Percentiles rank a stretch among this genome's conserved stretches.
Conservation (phyloP, 805 yeast genomes). For the Metschnikowia continentalis region DNA sequence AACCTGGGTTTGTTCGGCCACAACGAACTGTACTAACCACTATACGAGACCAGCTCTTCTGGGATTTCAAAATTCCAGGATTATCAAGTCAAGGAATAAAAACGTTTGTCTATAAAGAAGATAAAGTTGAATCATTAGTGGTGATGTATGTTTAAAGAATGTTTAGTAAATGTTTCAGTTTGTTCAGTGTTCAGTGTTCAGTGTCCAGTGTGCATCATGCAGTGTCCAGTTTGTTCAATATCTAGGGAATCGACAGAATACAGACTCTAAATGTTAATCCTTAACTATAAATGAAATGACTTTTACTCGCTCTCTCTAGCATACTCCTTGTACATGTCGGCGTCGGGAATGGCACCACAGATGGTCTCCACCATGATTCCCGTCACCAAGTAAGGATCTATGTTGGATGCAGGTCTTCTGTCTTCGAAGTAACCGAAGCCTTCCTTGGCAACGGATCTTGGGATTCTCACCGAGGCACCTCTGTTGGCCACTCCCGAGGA, state of each 20-base stretch:
- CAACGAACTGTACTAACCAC: conserved; percentile 49
- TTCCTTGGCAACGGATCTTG: conserved; percentile 97
- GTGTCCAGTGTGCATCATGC: too few relatives aligned
- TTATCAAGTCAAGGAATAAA: too few relatives aligned
- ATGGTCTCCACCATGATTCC: conserved; percentile 98
- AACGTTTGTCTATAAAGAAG: too few relatives aligned
- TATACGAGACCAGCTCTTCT: conserved; percentile 42
- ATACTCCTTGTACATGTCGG: conserved; percentile 88
- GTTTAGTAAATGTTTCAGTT: too few relatives aligned
- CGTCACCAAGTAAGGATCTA: conserved; percentile 97
- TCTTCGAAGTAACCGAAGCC: conserved; percentile 99
- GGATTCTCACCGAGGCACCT: conserved; percentile 98
- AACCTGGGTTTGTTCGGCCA: conserved; percentile 50
- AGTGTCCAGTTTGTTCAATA: too few relatives aligned
- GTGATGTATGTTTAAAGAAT: too few relatives aligned
- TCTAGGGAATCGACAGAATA: neutral
- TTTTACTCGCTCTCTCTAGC: conserved; percentile 57
- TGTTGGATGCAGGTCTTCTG: conserved; percentile 99
- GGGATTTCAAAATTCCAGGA: too few relatives aligned
- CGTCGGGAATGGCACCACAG: conserved; percentile 90
- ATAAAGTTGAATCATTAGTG: too few relatives aligned
- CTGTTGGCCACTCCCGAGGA: conserved; percentile 99
- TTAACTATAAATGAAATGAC: neutral
- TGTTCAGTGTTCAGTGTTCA: too few relatives aligned
- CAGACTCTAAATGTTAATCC: too few relatives aligned